A percentile compares a stretch with the other conserved stretches of the same genome.
Evolutionary conservation across 495 filamentous ascomycete genomes (phyloP).

Genomic region (Hypoxylon crocopeplum): DNA sequence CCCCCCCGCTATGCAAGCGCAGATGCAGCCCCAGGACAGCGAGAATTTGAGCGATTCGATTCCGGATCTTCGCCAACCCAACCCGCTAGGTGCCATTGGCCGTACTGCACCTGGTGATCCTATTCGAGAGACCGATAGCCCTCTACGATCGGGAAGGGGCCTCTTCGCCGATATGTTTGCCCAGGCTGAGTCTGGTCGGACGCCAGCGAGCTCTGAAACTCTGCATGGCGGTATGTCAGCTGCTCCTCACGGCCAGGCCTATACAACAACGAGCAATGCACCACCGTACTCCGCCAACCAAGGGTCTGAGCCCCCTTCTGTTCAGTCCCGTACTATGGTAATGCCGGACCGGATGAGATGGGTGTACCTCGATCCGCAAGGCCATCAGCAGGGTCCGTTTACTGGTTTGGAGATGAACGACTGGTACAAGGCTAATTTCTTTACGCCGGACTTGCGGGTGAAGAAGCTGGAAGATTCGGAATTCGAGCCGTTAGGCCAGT

Average conservation of each 20-base stretch:
- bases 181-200: conserved; percentile 46
- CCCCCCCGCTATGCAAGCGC: conserved; percentile 85
- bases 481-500: conserved; percentile 93
- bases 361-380: conserved; percentile 96
- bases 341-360: conserved; percentile 99
- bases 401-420: conserved; percentile 98
- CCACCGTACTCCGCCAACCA: conserved; percentile 39
- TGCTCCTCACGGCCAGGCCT: conserved; percentile 44
- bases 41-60: conserved; percentile 59
- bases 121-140: conserved; percentile 66
- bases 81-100: conserved; percentile 61
- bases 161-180: conserved; percentile 63
- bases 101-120: conserved; percentile 57
- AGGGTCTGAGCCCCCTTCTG: conserved; percentile 63
- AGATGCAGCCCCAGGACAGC: conserved; percentile 71
- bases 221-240: conserved; percentile 40
- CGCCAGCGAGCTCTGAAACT: conserved; percentile 42
- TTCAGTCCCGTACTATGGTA: conserved; percentile 90
- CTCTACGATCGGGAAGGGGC: conserved; percentile 62
- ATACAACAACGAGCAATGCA: conserved; percentile 43
- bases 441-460: conserved; percentile 90
- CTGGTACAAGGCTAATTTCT: conserved; percentile 99
- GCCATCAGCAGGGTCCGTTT: conserved; percentile 90
- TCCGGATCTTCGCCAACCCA: conserved; percentile 56
- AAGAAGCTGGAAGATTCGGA: conserved; percentile 92